Percentiles rank a stretch among this genome's conserved stretches.
Conservation (phyloP, 192 early-diverging fungal species). For the Martensiomyces pterosporus region DNA sequence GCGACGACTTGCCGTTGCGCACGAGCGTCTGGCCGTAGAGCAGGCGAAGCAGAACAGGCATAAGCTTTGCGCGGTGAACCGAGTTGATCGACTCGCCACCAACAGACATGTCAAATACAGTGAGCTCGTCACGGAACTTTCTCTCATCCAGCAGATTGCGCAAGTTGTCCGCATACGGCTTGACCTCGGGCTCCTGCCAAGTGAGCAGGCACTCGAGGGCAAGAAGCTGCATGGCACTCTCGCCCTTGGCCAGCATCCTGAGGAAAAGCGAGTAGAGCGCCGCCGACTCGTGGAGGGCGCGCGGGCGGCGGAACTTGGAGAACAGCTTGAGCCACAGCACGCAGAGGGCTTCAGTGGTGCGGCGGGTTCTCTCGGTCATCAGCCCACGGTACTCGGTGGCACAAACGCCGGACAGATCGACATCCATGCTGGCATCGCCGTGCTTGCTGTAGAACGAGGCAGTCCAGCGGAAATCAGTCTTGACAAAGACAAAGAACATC, state of each 20-base stretch:
- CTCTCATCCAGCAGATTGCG: slow-evolving; percentile 73
- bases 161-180: slow-evolving; percentile 73
- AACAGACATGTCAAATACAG: slow-evolving; percentile 67
- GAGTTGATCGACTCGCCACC: slow-evolving; percentile 58
- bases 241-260: slow-evolving; percentile 74
- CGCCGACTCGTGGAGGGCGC: slow-evolving; percentile 17
- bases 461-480: slow-evolving; percentile 33
- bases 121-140: slow-evolving; percentile 88
- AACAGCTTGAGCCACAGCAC: slow-evolving; percentile 34
- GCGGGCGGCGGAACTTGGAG: slow-evolving; percentile 34
- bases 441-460: slow-evolving; percentile 18
- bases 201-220: slow-evolving; percentile 82
- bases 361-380: slow-evolving; percentile 16
- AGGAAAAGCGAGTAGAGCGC: slow-evolving; percentile 51
- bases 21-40: slow-evolving; percentile 89
- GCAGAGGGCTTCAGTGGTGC: slow-evolving; percentile 14
- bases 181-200: slow-evolving; percentile 69
- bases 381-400: slow-evolving; percentile 18
- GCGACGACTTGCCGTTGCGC: slow-evolving; percentile 67
- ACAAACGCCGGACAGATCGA: slow-evolving; percentile 4
- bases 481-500: slow-evolving; percentile 60
- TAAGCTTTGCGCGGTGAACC: slow-evolving; percentile 63
- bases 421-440: slow-evolving; percentile 8
- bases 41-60: slow-evolving; percentile 75
- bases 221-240: slow-evolving; percentile 68